These are phyloP conservation scores for Tolypocladium paradoxum DNA, from an alignment of 2,329 filamentous ascomycete species.

Conservation along the genomic window DNA sequence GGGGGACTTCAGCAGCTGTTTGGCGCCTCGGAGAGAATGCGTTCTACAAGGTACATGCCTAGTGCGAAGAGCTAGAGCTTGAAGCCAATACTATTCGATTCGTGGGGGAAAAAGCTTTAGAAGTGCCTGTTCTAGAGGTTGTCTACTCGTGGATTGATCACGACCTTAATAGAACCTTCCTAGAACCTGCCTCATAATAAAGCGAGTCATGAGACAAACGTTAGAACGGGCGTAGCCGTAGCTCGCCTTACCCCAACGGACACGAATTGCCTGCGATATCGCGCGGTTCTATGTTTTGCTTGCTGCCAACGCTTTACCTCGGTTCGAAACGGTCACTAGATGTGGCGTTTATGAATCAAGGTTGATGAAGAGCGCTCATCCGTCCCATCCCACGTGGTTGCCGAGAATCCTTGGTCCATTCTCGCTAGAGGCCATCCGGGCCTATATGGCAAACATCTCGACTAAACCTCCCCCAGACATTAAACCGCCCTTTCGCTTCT, in stretches of 20 bases:
- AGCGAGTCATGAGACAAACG: conserved; percentile 1
- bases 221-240: conserved; percentile 1
- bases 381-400: conserved; percentile 1
- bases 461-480: conserved; percentile 17
- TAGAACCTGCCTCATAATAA: conserved; percentile 1
- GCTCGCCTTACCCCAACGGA: neutral
- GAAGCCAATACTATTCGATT: conserved; percentile 1
- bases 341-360: neutral
- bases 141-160: conserved; percentile 2
- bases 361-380: conserved; percentile 1
- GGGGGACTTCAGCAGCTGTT: neutral
- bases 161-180: conserved; percentile 1
- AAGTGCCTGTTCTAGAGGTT: conserved; percentile 1
- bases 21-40: neutral
- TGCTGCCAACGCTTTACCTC: conserved; percentile 1
- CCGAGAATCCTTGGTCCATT: conserved; percentile 2
- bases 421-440: conserved; percentile 1
- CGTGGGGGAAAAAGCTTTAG: neutral
- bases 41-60: neutral
- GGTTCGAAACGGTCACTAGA: conserved; percentile 1
- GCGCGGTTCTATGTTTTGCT: conserved; percentile 1
- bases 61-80: neutral
- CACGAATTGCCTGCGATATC: neutral
- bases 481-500: neutral
- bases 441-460: conserved; percentile 18